These are phyloP conservation scores for Cyberlindnera mrakii DNA, from an alignment of 805 yeast species.

Conservation along the genomic window DNA sequence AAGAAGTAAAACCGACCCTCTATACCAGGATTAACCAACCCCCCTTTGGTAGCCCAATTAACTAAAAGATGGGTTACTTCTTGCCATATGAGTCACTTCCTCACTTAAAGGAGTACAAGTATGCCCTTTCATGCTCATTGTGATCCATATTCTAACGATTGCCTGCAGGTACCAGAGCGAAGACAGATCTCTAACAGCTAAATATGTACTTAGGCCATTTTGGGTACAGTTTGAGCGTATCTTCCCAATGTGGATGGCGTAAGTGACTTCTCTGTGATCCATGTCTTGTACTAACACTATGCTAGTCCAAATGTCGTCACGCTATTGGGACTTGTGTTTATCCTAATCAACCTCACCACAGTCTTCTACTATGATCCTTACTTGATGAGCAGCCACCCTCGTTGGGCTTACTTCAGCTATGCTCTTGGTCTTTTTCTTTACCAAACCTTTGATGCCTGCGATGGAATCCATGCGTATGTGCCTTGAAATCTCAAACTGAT, in stretches of 20 bases:
- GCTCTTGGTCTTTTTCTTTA: slow-evolving; percentile 83
- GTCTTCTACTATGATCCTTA: slow-evolving; percentile 72
- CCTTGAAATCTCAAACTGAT: not conserved
- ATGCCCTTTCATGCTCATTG: not conserved
- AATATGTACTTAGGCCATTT: slow-evolving; percentile 71
- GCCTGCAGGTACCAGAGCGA: slow-evolving; percentile 52
- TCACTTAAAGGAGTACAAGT: slow-evolving; percentile 41
- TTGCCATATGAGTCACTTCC: slow-evolving; percentile 46
- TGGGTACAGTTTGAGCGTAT: slow-evolving; percentile 68
- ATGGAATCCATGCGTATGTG: slow-evolving; percentile 75
- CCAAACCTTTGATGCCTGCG: slow-evolving; percentile 95
- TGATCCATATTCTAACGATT: not conserved
- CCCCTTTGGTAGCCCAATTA: not conserved
- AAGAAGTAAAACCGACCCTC: no score
- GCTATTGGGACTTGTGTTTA: slow-evolving; percentile 67
- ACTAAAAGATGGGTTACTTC: slow-evolving; percentile 52
- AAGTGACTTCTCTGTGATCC: slow-evolving; percentile 1
- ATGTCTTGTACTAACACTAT: slow-evolving; percentile 1
- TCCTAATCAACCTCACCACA: slow-evolving; percentile 54
- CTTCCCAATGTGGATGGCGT: slow-evolving; percentile 82
- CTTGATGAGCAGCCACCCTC: slow-evolving; percentile 52
- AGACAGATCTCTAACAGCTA: slow-evolving; percentile 75
- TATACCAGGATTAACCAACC: no score
- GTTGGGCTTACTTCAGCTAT: slow-evolving; percentile 71
- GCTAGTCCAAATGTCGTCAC: slow-evolving; percentile 76